Conservation (phyloP, 2,329 filamentous ascomycete genomes). For the Hypoxylon sp. region DNA sequence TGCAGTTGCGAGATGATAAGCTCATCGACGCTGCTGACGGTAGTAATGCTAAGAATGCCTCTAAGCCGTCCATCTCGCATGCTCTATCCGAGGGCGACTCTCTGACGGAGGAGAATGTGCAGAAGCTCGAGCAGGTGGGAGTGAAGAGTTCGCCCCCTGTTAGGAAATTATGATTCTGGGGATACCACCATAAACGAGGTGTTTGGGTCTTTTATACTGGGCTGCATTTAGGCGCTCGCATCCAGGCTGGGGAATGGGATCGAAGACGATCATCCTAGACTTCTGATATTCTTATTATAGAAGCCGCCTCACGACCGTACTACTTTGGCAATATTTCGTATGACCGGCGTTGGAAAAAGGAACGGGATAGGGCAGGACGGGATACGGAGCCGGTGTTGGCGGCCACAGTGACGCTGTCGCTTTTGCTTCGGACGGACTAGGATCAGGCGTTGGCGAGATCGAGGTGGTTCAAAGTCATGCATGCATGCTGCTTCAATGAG, state of each 20-base stretch:
- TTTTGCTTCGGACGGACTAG: conserved; percentile 6
- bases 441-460: conserved; percentile 11
- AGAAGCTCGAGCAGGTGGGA: conserved; percentile 58
- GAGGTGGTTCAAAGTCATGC: conserved; percentile 4
- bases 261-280: neutral
- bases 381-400: conserved; percentile 9
- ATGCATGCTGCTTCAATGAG: conserved; percentile 12
- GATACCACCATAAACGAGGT: conserved; percentile 19
- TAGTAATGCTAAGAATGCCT: conserved; percentile 43
- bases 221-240: conserved; percentile 5
- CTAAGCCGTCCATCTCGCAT: conserved; percentile 31
- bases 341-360: conserved; percentile 18
- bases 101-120: conserved; percentile 69
- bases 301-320: conserved; percentile 1
- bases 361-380: neutral
- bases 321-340: neutral
- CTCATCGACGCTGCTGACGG: conserved; percentile 64
- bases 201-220: conserved; percentile 4
- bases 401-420: neutral
- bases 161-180: conserved; percentile 24
- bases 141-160: conserved; percentile 28
- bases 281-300: conserved; percentile 2
- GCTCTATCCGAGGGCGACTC: conserved; percentile 60
- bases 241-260: neutral
- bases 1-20: conserved; percentile 64